Percentiles rank a stretch among this genome's conserved stretches.
Evolutionary conservation across 2,329 filamentous ascomycete genomes (phyloP).

Genomic region (Diaporthe nobilis): DNA sequence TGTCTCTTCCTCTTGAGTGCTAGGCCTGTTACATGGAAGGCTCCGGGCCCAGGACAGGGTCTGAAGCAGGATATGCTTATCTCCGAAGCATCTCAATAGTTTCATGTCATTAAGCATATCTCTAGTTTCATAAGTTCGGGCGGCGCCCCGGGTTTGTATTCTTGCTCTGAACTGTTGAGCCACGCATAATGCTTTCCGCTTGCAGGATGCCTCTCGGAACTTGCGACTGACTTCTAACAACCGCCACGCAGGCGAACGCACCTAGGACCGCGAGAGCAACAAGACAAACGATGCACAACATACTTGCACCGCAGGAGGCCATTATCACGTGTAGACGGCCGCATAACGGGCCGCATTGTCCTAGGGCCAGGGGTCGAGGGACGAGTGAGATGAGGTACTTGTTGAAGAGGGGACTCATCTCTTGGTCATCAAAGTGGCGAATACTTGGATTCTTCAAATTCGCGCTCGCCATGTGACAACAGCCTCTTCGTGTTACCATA

Average conservation of each 20-base stretch:
- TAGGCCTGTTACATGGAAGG: background rate
- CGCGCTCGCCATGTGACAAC: background rate
- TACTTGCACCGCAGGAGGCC: slow-evolving; percentile 49
- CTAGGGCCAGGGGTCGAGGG: slow-evolving; percentile 1
- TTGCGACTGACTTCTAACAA: background rate
- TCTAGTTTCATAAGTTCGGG: background rate
- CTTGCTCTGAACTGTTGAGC: background rate
- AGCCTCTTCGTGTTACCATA: background rate
- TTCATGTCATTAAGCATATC: background rate
- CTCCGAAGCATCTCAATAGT: background rate
- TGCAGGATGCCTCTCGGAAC: background rate
- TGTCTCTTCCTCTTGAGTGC: background rate
- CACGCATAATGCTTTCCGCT: background rate
- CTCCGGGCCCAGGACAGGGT: background rate
- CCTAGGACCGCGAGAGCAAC: background rate
- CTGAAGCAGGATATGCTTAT: background rate
- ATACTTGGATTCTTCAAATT: background rate
- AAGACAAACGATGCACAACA: slow-evolving; percentile 50
- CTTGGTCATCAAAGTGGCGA: background rate
- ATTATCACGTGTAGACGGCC: slow-evolving; percentile 48
- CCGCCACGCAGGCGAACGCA: too few relatives aligned
- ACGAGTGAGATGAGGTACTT: background rate
- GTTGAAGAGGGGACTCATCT: background rate
- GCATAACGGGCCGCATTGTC: slow-evolving; percentile 46
- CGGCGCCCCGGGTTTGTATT: background rate